phyloP scores from a whole-genome alignment of 2,329 filamentous ascomycete species.

The Verruconis gallopava region DNA sequence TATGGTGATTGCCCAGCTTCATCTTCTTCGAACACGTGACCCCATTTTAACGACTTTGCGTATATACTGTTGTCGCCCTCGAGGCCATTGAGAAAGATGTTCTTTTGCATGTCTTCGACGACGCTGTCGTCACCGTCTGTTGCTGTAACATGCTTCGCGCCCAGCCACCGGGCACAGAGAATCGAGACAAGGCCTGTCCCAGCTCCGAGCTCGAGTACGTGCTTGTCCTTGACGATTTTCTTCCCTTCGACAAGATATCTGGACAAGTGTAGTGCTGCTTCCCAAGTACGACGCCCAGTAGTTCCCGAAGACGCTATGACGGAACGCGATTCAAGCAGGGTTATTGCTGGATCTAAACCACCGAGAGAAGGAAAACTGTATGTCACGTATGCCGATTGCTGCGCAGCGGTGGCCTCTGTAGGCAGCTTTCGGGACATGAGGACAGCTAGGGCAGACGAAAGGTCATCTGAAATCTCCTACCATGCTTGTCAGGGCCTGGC shows the following conservation, averaged over 20 bases:
- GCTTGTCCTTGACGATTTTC: conserved; percentile 38
- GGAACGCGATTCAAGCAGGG: conserved; percentile 54
- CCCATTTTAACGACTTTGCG: conserved; percentile 51
- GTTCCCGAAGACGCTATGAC: conserved; percentile 60
- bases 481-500: no score
- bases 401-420: conserved; percentile 52
- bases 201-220: conserved; percentile 58
- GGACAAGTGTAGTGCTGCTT: conserved; percentile 62
- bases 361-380: conserved; percentile 37
- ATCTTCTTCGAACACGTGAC: conserved; percentile 45
- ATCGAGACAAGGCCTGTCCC: conserved; percentile 67
- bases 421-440: conserved; percentile 52
- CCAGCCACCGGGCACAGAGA: conserved; percentile 56
- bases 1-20: conserved; percentile 25
- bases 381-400: conserved; percentile 63
- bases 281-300: conserved; percentile 70
- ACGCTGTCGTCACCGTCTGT: conserved; percentile 67
- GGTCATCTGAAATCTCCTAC: conserved; percentile 74
- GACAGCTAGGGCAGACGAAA: conserved; percentile 55
- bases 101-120: conserved; percentile 53
- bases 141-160: conserved; percentile 45
- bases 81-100: conserved; percentile 54
- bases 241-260: conserved; percentile 47
- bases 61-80: conserved; percentile 26
- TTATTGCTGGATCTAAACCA: conserved; percentile 31